Evolutionary conservation across 2,329 filamentous ascomycete genomes (phyloP).

Genomic region (Colletotrichum acutatum): DNA sequence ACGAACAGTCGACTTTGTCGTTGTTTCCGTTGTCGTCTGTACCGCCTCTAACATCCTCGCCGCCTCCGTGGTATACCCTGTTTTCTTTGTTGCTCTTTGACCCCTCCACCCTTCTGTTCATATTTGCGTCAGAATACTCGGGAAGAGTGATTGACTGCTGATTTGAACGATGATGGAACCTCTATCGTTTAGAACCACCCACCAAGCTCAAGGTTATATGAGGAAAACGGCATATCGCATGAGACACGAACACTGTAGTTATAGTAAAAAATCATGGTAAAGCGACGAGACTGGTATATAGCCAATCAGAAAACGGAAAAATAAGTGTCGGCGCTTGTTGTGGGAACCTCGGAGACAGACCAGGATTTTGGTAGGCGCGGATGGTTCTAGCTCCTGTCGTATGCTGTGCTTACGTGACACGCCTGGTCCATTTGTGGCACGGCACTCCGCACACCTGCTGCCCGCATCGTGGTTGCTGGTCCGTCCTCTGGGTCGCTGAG

Average conservation of each 20-base stretch:
- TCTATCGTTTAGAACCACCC: too few relatives aligned
- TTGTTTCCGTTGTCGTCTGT: neutral
- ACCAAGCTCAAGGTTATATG: too few relatives aligned
- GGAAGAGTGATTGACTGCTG: neutral
- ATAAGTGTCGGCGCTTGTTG: constrained; percentile 12
- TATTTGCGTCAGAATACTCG: neutral
- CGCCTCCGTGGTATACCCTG: neutral
- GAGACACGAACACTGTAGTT: too few relatives aligned
- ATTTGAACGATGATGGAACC: neutral
- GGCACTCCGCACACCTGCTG: neutral
- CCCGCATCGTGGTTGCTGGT: constrained; percentile 4
- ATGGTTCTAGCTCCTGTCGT: neutral
- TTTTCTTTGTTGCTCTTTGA: neutral
- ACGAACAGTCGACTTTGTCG: neutral
- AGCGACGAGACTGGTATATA: neutral
- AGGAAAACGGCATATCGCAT: too few relatives aligned
- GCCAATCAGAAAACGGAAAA: constrained; percentile 18
- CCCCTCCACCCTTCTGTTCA: neutral
- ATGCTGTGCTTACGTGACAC: constrained; percentile 27
- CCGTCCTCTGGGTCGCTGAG: neutral
- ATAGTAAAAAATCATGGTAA: too few relatives aligned
- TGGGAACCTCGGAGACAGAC: neutral
- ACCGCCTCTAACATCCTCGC: neutral
- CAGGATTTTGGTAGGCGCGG: neutral
- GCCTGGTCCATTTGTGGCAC: neutral